A percentile compares a stretch with the other conserved stretches of the same genome.
phyloP scores from a whole-genome alignment of 2,329 filamentous ascomycete genomes.

The Diaporthe batatas region DNA sequence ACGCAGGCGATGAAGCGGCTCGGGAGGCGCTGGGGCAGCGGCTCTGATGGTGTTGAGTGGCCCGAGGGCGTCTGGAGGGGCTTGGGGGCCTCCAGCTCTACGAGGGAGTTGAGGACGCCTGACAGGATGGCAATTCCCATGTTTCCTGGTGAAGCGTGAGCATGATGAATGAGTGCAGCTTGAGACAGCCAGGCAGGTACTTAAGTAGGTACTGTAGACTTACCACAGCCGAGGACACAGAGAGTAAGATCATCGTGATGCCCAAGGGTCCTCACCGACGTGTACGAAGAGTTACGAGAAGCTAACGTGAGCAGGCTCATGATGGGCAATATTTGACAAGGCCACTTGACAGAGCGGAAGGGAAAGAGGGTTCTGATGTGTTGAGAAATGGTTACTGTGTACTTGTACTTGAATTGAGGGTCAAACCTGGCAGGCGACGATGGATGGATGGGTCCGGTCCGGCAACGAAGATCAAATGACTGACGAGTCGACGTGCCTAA shows the following conservation, averaged over 20 bases:
- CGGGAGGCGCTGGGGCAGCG: conserved; percentile 71
- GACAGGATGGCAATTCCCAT: conserved; percentile 89
- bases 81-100: conserved; percentile 61
- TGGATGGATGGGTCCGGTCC: not conserved
- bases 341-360: conserved; percentile 35
- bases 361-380: not conserved
- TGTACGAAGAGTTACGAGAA: conserved; percentile 25
- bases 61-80: conserved; percentile 61
- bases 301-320: conserved; percentile 32
- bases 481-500: not conserved
- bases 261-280: conserved; percentile 27
- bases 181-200: not conserved
- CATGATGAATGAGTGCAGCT: not conserved
- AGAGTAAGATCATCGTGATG: conserved; percentile 70
- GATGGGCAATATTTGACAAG: conserved; percentile 49
- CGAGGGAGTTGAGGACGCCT: conserved; percentile 81
- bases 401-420: conserved; percentile 4
- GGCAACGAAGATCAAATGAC: conserved; percentile 1
- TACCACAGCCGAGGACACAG: conserved; percentile 86
- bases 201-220: conserved; percentile 48
- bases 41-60: conserved; percentile 57
- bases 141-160: conserved; percentile 68
- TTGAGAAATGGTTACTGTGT: not conserved
- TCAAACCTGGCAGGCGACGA: not conserved
- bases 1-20: conserved; percentile 86